Evolutionary conservation across 192 early-diverging fungal species (phyloP).

Genomic region (Spinellus fusiger): DNA sequence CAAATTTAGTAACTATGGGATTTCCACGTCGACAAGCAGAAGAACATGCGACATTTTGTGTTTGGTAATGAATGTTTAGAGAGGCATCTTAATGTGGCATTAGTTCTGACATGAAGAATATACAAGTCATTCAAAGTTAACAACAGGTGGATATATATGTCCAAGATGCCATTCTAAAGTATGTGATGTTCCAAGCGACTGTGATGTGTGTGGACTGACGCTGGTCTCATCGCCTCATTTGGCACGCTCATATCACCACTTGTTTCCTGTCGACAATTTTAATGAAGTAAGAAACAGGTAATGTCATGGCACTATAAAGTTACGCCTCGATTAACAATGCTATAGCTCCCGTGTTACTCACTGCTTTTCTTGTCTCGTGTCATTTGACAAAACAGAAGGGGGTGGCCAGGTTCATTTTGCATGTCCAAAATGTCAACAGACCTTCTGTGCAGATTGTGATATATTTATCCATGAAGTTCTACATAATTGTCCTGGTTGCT

Average conservation of each 20-base stretch:
- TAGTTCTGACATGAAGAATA: conserved; percentile 2
- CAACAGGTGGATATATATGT: conserved; percentile 74
- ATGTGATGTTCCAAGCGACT: conserved; percentile 88
- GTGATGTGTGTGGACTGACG: conserved; percentile 83
- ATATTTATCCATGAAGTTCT: conserved; percentile 90
- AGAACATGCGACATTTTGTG: conserved; percentile 61
- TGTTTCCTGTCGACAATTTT: conserved; percentile 89
- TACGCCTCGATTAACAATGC: too few species aligned
- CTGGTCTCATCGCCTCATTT: conserved; percentile 86
- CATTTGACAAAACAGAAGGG: conserved; percentile 28
- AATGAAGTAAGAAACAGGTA: conserved; percentile 50
- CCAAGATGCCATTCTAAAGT: conserved; percentile 77
- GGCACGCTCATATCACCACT: conserved; percentile 89
- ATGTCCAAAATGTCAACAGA: conserved; percentile 70
- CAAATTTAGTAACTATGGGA: conserved; percentile 87
- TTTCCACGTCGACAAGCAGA: conserved; percentile 64
- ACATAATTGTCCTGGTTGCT: conserved; percentile 82
- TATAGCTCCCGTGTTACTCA: conserved; percentile 32
- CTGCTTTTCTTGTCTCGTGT: conserved; percentile 44
- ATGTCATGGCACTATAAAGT: background rate
- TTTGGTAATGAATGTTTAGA: conserved; percentile 47
- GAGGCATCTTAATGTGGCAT: background rate
- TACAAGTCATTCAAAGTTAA: conserved; percentile 59
- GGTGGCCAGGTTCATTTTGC: conserved; percentile 52
- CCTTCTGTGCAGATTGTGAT: conserved; percentile 91